Base-by-base conservation (phyloP, 768 basidiomycete species). In the Tylopilus sp. region DNA sequence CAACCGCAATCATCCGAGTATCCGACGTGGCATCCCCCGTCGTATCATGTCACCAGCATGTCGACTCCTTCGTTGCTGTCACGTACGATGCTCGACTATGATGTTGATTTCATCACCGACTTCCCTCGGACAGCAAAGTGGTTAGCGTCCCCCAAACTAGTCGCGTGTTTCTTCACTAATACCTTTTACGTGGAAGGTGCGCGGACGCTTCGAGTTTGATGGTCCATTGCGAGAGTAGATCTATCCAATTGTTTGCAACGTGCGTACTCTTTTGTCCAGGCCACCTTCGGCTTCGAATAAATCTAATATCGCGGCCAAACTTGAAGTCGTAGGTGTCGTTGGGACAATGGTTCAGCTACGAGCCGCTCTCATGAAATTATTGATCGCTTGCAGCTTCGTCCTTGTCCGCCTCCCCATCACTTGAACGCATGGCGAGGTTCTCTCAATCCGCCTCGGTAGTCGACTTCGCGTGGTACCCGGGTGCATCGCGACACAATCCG, bases 401-500 rank as follows among this genome's bases (percentile, higher is more conserved):
- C 20, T 15, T 21, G 15, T 21, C 42, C 33, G 6, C 23, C 4
- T 17, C 50, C 3, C 20, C 44, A 5, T 44, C 44, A 33, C 35
- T 65, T 6, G 18, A 10, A 25, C 64, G 67, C 36, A 21, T 53
- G 40, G 57, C 60, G 25, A 59, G 63, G 39, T 67, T 83, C 33
- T 48, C 59, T 0, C 90, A 91, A 64, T 69, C 89, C 1, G 77
- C 85, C 0, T 80, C 92, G 0, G 79, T 95, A 31, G 77, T 93
- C 31, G 89, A 93, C 49, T 86, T 82, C 56, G 53, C 76, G 17
- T 98, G 95, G 94, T 95, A 88, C 62, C 94, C 95, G 0, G 74
- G 78, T 1, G 94, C 94, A 0, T 79, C 81, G 0, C 58, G 68
- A 1, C 59, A 63, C 7, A 74, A 83, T 40, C 79, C 82, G 0